Evolutionary conservation across 2,329 filamentous ascomycete genomes (phyloP).

Genomic region (Fusarium tuaranense): DNA sequence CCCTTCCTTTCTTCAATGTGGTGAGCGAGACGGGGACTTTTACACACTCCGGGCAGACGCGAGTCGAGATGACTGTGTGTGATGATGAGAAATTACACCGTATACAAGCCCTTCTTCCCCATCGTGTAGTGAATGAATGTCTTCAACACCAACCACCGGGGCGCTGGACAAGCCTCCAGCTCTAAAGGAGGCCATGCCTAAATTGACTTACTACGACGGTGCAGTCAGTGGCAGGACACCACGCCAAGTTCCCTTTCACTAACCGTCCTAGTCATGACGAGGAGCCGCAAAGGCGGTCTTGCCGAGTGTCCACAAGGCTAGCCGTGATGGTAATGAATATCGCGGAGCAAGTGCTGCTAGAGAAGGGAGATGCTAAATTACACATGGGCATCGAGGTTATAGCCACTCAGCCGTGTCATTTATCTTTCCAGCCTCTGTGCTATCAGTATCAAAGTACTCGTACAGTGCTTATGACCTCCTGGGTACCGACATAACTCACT

Average conservation of each 20-base stretch:
- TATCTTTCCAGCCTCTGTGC: not conserved
- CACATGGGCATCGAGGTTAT: not conserved
- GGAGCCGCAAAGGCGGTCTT: constrained; percentile 26
- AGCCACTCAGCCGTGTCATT: not conserved
- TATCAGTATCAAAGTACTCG: not conserved
- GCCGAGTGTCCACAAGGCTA: constrained; percentile 31
- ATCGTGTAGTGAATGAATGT: not conserved
- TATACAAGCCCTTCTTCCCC: not conserved
- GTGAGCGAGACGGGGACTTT: not conserved
- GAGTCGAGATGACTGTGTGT: not conserved
- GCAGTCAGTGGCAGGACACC: constrained; percentile 9
- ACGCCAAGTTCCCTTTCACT: constrained; percentile 3
- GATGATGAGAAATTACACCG: not conserved
- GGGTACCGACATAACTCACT: not conserved
- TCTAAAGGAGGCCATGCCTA: not conserved
- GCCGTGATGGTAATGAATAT: constrained; percentile 24
- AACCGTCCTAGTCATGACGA: constrained; percentile 20
- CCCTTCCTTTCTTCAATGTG: constrained; percentile 5
- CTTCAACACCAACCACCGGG: constrained; percentile 1
- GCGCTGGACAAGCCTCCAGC: not conserved
- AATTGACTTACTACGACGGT: constrained; percentile 5
- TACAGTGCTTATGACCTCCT: not conserved
- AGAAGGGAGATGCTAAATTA: constrained; percentile 17
- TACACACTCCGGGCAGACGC: not conserved
- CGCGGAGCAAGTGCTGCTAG: constrained; percentile 24